Base-by-base conservation (phyloP, 176 grass and related monocot genomes). In the Eragrostis curvula region DNA sequence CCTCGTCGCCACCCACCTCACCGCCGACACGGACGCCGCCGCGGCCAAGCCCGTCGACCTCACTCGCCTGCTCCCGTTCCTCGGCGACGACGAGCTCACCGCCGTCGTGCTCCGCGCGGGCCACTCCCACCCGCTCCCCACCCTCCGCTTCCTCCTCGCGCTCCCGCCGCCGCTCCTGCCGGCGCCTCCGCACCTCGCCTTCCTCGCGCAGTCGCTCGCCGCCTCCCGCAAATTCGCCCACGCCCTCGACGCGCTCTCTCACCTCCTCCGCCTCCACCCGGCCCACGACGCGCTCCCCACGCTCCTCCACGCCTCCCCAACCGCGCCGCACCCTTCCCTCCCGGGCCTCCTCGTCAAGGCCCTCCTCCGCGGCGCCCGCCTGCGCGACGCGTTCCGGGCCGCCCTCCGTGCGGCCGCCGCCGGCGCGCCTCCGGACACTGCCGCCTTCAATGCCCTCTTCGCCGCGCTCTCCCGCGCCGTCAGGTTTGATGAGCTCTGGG, bases 371-470 rank as follows among this genome's bases (percentile, higher is more conserved):
- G 66, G 66, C 20, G 78, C 73, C 59, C 75, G 86, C 40, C 81
- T 86, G 50, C 71, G 55, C 14, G 84, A 98, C 56, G 92, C 88
- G 12, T 51, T 95, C 73, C 74, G 53, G 12, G 60, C 84, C 18
- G 94, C 88, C 70, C 74, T 87, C 18, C 76, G 81, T n/a, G 86
- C 87, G 11, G 28, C 88, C 14, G 79, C 58, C 10, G 77, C 83
- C 8, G 95, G 86, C 51, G 80, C 81, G 62, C 36, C 81, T 36
- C 90, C 92, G 17, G 84, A 95, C 51, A 49, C 79, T 43, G 65
- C 79, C 42, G 89, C 90, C 49, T 95, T 91, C 45, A 95, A 98
- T 71, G 90, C 72, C 48, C 90, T 98, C 28, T 86, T 98, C 84
- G 58, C 81, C 53, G 71, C 75, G 5, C 81, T 95, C 29, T 90